Percentiles rank a stretch among this genome's conserved stretches.
These are phyloP conservation scores for Xylariaceae sp. DNA, from an alignment of 2,329 filamentous ascomycete genomes.

Conservation along the genomic window DNA sequence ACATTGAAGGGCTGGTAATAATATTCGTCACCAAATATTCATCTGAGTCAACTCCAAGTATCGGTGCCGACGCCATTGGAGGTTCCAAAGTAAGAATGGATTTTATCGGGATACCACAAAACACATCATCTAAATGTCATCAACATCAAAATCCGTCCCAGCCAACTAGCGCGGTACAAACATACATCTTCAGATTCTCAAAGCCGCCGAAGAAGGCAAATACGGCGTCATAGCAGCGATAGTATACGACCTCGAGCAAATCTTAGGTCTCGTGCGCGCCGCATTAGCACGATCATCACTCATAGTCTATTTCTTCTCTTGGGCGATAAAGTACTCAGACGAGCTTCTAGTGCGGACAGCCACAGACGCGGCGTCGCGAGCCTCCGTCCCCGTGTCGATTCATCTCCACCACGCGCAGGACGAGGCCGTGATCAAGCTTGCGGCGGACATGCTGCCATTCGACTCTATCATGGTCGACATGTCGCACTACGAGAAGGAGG, in stretches of 20 bases:
- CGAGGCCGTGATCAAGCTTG: slow-evolving; percentile 13
- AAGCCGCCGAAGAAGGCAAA: slow-evolving; percentile 48
- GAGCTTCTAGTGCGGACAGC: not conserved
- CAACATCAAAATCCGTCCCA: no score
- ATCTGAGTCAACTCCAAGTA: no score
- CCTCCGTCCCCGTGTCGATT: slow-evolving; percentile 26
- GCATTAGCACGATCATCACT: slow-evolving; percentile 54
- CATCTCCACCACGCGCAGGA: slow-evolving; percentile 53
- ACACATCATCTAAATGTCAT: no score
- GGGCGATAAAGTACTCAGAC: not conserved
- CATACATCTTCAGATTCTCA: slow-evolving; percentile 42
- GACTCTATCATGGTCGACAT: slow-evolving; percentile 77
- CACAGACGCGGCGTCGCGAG: not conserved
- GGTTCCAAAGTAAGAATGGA: no score
- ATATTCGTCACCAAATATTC: no score
- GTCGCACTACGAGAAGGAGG: slow-evolving; percentile 66
- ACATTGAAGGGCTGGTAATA: no score
- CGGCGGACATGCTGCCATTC: slow-evolving; percentile 48
- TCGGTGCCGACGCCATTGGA: no score
- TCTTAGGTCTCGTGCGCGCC: slow-evolving; percentile 42
- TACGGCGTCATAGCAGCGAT: slow-evolving; percentile 53
- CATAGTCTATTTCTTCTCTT: slow-evolving; percentile 65
- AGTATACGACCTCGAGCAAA: slow-evolving; percentile 68
- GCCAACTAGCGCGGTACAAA: no score
- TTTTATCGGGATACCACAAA: no score